phyloP scores from a whole-genome alignment of 805 yeast species.

The Ascoidea rubescens region DNA sequence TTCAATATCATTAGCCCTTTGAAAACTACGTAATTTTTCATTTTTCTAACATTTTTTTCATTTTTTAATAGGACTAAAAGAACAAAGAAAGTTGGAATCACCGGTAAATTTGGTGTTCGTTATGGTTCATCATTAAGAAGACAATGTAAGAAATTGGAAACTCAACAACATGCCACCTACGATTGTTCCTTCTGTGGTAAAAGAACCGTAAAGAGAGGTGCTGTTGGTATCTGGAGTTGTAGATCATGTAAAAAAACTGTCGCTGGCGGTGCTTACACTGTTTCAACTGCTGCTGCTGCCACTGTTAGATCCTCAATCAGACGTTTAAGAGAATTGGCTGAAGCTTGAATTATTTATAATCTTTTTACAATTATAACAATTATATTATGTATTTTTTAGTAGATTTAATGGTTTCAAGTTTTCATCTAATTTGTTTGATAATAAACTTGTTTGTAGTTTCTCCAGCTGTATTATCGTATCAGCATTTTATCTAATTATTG shows the following conservation, averaged over 20 bases:
- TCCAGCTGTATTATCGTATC: no score
- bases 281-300: constrained; percentile 99
- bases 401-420: no score
- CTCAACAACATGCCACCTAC: constrained; percentile 97
- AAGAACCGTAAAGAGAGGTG: constrained; percentile 93
- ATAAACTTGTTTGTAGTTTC: no score
- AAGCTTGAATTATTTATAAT: constrained; percentile 55
- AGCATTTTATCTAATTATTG: no score
- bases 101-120: constrained; percentile 99
- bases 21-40: no score
- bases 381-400: no score
- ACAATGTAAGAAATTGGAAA: constrained; percentile 98
- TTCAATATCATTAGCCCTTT: no score
- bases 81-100: constrained; percentile 99
- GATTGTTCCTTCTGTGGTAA: constrained; percentile 99
- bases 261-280: constrained; percentile 99
- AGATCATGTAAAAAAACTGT: constrained; percentile 88
- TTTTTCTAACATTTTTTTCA: no score
- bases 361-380: background rate
- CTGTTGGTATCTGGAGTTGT: constrained; percentile 99
- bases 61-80: constrained; percentile 78
- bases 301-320: constrained; percentile 99
- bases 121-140: constrained; percentile 99
- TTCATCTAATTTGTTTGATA: no score
- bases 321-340: constrained; percentile 99